Percentiles rank a stretch among this genome's conserved stretches.
Evolutionary conservation across 768 basidiomycete species (phyloP).

Genomic region (Russula foetens): DNA sequence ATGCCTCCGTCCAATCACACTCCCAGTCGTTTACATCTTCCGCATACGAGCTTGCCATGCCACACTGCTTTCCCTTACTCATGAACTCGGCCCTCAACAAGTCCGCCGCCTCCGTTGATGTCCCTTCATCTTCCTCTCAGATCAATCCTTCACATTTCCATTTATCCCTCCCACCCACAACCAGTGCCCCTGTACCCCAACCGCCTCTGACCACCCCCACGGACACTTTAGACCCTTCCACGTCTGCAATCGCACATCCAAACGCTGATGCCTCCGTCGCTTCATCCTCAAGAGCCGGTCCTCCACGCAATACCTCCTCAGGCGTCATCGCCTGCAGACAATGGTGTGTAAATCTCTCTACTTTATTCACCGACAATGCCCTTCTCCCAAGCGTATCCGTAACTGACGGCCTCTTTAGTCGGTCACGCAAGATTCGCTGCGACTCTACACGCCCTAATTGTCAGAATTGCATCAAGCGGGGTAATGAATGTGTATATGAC

Average conservation of each 20-base stretch:
- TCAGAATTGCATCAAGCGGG: conserved; percentile 73
- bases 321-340: conserved; percentile 81
- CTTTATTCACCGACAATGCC: conserved; percentile 26
- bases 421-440: conserved; percentile 78
- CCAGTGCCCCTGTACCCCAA: conserved; percentile 8
- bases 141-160: conserved; percentile 15
- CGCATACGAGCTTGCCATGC: conserved; percentile 18
- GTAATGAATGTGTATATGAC: conserved; percentile 75
- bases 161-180: neutral
- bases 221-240: conserved; percentile 12
- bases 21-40: conserved; percentile 19
- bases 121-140: conserved; percentile 1
- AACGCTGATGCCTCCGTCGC: conserved; percentile 13
- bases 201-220: neutral
- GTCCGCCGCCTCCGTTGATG: conserved; percentile 3
- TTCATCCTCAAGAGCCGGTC: conserved; percentile 26
- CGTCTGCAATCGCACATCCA: conserved; percentile 16
- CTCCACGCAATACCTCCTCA: conserved; percentile 47
- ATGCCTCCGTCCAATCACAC: conserved; percentile 14
- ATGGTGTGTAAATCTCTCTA: conserved; percentile 48
- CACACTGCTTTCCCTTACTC: conserved; percentile 5
- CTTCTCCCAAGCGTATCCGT: conserved; percentile 5
- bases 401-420: conserved; percentile 39
- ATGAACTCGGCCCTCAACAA: conserved; percentile 11
- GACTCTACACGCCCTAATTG: conserved; percentile 76